Evolutionary conservation across 257 asterid species (phyloP).

Genomic region (Forsythia suspensa): DNA sequence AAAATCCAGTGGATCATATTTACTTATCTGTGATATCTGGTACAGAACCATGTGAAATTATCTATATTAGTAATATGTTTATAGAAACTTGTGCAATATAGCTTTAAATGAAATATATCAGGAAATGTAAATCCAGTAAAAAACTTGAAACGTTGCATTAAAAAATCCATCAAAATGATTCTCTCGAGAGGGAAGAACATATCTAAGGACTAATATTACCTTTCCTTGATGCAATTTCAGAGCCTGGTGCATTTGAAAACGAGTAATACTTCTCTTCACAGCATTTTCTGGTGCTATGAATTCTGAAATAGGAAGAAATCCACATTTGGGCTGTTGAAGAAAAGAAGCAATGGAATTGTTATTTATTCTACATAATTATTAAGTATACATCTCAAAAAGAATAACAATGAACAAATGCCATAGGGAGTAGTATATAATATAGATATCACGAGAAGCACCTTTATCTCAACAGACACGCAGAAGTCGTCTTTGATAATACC

Average conservation of each 20-base stretch:
- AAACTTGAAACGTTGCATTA: slow-evolving; percentile 10
- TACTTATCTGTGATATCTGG: slow-evolving; percentile 79
- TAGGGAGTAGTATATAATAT: slow-evolving; percentile 14
- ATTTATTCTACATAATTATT: slow-evolving; percentile 10
- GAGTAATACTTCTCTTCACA: slow-evolving; percentile 62
- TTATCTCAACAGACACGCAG: slow-evolving; percentile 78
- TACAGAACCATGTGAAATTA: slow-evolving; percentile 17
- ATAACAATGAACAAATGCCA: slow-evolving; percentile 15
- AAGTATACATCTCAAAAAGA: slow-evolving; percentile 9
- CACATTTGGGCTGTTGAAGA: slow-evolving; percentile 83
- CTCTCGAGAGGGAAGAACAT: not conserved
- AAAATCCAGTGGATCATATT: slow-evolving; percentile 86
- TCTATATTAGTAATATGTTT: slow-evolving; percentile 19
- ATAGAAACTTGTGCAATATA: slow-evolving; percentile 6
- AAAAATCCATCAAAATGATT: slow-evolving; percentile 13
- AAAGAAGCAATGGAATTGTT: slow-evolving; percentile 14
- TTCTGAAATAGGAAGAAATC: slow-evolving; percentile 78
- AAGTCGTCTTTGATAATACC: slow-evolving; percentile 54
- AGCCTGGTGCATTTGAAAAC: slow-evolving; percentile 92
- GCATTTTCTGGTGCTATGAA: slow-evolving; percentile 69
- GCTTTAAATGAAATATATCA: slow-evolving; percentile 1
- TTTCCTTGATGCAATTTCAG: slow-evolving; percentile 67
- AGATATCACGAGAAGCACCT: slow-evolving; percentile 51
- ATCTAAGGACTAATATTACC: slow-evolving; percentile 37
- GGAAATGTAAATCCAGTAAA: slow-evolving; percentile 12